Evolutionary conservation across 495 filamentous ascomycete species (phyloP).

Genomic region (Bathelium albidoporum): DNA sequence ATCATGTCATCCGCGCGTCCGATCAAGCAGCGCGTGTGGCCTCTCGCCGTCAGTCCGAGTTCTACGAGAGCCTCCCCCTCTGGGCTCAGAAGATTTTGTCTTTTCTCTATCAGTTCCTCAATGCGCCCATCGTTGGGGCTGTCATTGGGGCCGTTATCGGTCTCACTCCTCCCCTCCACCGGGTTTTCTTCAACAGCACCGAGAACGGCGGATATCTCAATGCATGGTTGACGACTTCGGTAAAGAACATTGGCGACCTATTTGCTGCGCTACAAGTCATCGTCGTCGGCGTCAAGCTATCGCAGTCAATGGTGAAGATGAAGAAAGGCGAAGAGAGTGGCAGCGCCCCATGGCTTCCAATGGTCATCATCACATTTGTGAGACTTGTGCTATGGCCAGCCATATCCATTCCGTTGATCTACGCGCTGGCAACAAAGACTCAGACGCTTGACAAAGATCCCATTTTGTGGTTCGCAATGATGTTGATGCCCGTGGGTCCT

Average conservation of each 20-base stretch:
- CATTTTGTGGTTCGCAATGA: conserved; percentile 66
- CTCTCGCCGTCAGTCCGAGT: conserved; percentile 9
- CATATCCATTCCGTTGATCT: conserved; percentile 46
- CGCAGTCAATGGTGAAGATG: conserved; percentile 42
- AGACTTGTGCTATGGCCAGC: conserved; percentile 59
- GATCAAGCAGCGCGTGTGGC: conserved; percentile 19
- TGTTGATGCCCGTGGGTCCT: conserved; percentile 68
- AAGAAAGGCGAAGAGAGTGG: conserved; percentile 39
- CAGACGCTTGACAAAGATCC: conserved; percentile 50
- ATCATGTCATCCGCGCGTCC: conserved; percentile 20
- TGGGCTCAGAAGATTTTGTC: conserved; percentile 32
- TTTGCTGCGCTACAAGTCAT: conserved; percentile 66
- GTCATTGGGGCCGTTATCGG: conserved; percentile 52
- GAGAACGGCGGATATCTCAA: conserved; percentile 59
- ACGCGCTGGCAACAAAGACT: conserved; percentile 50
- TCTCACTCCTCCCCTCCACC: conserved; percentile 51
- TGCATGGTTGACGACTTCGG: conserved; percentile 58
- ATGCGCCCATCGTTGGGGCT: conserved; percentile 58
- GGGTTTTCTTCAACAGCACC: conserved; percentile 52
- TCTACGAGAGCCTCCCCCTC: conserved; percentile 34
- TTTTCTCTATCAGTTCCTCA: conserved; percentile 46
- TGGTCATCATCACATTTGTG: conserved; percentile 47
- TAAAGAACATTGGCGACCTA: conserved; percentile 56
- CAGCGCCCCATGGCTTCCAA: conserved; percentile 40
- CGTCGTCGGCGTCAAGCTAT: conserved; percentile 60